A percentile compares a stretch with the other conserved stretches of the same genome.
phyloP scores from a whole-genome alignment of 1,139 yeast species.

The Nematodospora anomalae region DNA sequence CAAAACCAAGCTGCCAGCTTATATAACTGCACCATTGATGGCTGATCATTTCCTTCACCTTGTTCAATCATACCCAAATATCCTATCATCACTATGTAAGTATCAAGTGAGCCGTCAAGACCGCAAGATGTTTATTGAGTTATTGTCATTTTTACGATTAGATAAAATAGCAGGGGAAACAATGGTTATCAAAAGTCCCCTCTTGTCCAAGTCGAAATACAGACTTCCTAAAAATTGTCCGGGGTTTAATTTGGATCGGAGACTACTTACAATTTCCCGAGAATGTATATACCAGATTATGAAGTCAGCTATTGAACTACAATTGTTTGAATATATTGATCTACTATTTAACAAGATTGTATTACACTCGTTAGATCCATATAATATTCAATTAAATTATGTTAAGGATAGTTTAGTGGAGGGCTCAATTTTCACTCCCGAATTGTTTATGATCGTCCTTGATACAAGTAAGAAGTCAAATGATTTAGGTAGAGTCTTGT shows the following conservation, averaged over 20 bases:
- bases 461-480: constrained; percentile 23
- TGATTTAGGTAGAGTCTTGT: constrained; percentile 40
- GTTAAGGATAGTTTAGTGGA: constrained; percentile 11
- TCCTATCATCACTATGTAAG: constrained; percentile 26
- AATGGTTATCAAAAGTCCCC: constrained; percentile 11
- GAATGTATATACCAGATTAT: constrained; percentile 28
- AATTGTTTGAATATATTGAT: constrained; percentile 33
- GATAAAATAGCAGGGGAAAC: constrained; percentile 27
- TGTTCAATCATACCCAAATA: constrained; percentile 28
- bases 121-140: constrained; percentile 21
- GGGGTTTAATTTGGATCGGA: constrained; percentile 15
- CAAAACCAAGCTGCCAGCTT: constrained; percentile 9
- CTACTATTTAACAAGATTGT: constrained; percentile 36
- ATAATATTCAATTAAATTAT: constrained; percentile 15
- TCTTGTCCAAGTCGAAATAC: constrained; percentile 34
- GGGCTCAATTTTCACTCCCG: constrained; percentile 24
- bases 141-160: constrained; percentile 31
- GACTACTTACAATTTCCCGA: constrained; percentile 8
- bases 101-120: constrained; percentile 27
- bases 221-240: constrained; percentile 12
- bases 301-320: constrained; percentile 29
- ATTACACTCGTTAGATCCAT: constrained; percentile 24
- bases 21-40: constrained; percentile 13
- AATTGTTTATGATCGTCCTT: constrained; percentile 27
- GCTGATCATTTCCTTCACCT: constrained; percentile 24